Evolutionary conservation across 495 filamentous ascomycete genomes (phyloP).

Genomic region (Hypoxylon intermedium): DNA sequence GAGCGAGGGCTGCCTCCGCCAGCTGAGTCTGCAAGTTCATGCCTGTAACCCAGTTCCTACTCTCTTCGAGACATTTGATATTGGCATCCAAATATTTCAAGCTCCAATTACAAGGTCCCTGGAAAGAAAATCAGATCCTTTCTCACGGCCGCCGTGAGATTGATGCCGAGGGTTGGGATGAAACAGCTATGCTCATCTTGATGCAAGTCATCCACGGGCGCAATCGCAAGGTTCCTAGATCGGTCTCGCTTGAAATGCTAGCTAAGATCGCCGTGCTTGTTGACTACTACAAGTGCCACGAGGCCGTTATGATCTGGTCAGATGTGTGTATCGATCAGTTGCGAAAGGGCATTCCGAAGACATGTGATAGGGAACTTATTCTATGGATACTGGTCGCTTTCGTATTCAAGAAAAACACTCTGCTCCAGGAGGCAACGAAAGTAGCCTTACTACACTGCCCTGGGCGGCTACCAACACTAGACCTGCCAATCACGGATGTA

Average conservation of each 20-base stretch:
- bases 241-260: constrained; percentile 53
- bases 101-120: constrained; percentile 42
- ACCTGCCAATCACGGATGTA: constrained; percentile 5
- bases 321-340: constrained; percentile 51
- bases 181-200: constrained; percentile 54
- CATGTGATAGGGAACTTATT: constrained; percentile 1
- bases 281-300: constrained; percentile 59
- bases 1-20: too few species aligned
- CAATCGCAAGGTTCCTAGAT: constrained; percentile 49
- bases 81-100: constrained; percentile 58
- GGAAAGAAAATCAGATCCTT: constrained; percentile 47
- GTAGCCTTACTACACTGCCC: neutral
- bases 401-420: neutral
- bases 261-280: constrained; percentile 58
- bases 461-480: neutral
- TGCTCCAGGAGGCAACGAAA: neutral
- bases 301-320: constrained; percentile 50
- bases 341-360: neutral
- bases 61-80: constrained; percentile 60
- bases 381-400: constrained; percentile 7
- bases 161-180: constrained; percentile 47
- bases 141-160: constrained; percentile 55
- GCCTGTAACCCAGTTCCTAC: constrained; percentile 39
- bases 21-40: too few species aligned
- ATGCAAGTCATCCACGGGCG: constrained; percentile 61